phyloP scores from a whole-genome alignment of 306 rosid genomes.

The Cucumis sativus region DNA sequence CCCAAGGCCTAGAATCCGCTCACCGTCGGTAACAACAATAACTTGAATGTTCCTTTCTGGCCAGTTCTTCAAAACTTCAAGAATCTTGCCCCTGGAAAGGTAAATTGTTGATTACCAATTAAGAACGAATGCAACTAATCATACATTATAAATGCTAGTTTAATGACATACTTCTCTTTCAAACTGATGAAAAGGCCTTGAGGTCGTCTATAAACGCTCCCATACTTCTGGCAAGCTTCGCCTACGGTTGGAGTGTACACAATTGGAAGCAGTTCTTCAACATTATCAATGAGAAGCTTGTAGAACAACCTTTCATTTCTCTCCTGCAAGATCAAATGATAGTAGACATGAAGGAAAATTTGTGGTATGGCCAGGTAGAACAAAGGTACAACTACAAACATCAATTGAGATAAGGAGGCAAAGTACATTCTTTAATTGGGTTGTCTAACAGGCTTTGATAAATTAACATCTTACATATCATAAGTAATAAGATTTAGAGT shows the following conservation, averaged over 20 bases:
- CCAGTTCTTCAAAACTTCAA: slow-evolving; percentile 88
- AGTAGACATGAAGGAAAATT: slow-evolving; percentile 5
- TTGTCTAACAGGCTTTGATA: background rate
- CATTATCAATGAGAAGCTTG: slow-evolving; percentile 77
- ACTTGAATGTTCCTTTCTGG: slow-evolving; percentile 81
- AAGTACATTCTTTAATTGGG: background rate
- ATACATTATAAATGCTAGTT: background rate
- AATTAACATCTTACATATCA: background rate
- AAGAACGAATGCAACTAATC: background rate
- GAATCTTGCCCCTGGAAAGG: slow-evolving; percentile 73
- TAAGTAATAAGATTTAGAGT: background rate
- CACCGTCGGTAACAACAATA: slow-evolving; percentile 93
- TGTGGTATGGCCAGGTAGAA: background rate
- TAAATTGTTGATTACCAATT: background rate
- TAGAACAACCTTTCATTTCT: slow-evolving; percentile 87
- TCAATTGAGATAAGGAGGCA: background rate
- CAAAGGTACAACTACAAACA: background rate
- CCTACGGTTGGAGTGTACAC: slow-evolving; percentile 97
- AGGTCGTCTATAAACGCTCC: slow-evolving; percentile 80
- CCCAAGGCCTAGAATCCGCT: slow-evolving; percentile 95
- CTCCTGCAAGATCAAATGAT: slow-evolving; percentile 43
- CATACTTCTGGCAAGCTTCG: slow-evolving; percentile 97
- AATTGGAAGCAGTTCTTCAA: slow-evolving; percentile 87
- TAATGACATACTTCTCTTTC: slow-evolving; percentile 60
- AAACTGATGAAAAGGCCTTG: slow-evolving; percentile 93